A percentile compares a stretch with the other conserved stretches of the same genome.
Conservation (phyloP, 352 stramenopile genomes). For the Aphanomyces euteiches region DNA sequence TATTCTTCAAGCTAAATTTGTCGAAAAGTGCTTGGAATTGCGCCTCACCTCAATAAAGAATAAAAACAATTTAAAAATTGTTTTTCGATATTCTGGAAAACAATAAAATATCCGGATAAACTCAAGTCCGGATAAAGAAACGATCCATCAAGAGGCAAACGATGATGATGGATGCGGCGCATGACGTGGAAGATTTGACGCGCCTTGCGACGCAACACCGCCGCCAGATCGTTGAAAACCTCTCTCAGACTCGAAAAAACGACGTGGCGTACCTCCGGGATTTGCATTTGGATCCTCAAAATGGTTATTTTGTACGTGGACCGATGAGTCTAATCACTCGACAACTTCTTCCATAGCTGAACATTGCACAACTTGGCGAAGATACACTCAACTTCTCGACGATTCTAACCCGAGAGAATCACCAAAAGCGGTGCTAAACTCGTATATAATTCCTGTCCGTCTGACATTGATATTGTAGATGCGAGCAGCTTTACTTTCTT, state of each 20-base stretch:
- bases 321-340: neutral
- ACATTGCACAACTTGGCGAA: constrained; percentile 65
- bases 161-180: neutral
- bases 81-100: too few relatives aligned
- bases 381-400: constrained; percentile 41
- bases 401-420: constrained; percentile 11
- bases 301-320: constrained; percentile 25
- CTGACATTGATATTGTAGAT: constrained; percentile 26
- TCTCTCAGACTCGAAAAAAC: constrained; percentile 62
- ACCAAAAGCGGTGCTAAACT: constrained; percentile 55
- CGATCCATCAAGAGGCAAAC: constrained; percentile 14
- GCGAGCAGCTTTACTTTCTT: constrained; percentile 72
- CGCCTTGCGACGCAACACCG: constrained; percentile 62
- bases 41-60: too few relatives aligned
- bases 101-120: neutral
- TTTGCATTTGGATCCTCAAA: constrained; percentile 55
- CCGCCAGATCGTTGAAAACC: constrained; percentile 65
- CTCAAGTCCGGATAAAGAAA: neutral
- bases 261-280: constrained; percentile 80
- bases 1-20: too few relatives aligned
- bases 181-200: constrained; percentile 40
- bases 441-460: constrained; percentile 52
- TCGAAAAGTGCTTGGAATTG: too few relatives aligned
- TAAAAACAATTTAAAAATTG: too few relatives aligned
- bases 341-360: constrained; percentile 71